Base-by-base conservation (phyloP, 345 rosid species). In the Lepidium sativum region DNA sequence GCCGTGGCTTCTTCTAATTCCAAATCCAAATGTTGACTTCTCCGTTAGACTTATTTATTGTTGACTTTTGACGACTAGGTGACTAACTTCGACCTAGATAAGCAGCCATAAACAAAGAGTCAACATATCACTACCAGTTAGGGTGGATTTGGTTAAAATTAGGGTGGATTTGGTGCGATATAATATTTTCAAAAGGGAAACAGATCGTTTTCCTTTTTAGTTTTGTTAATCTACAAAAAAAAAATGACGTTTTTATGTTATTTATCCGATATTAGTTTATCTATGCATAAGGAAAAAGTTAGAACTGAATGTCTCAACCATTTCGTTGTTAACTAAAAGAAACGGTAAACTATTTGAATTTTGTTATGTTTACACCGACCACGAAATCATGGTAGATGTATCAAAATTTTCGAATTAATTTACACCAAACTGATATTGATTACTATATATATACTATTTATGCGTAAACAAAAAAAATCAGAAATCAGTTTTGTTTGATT, bases 11-110 rank as follows among this genome's bases (percentile, higher is more conserved):
- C 6, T 25, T 25, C 29, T 25, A 4, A 25, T 25, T 25, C 29
- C 29, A 25, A 25, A 1, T 23, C 29, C 29, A 4, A 25, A 25
- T 32, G 57, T 63, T 63, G 49, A 62, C 29, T 25, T 25, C 6
- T 25, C 6, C 5, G 29, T 25, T 25, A 25, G 29, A 25, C 29
- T 25, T 25, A 25, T 25, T 25, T 25, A 25, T 25, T 32, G 57
- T 63, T 50, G 49, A 62, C 55, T n/a, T n/a, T 23, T 9, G 14
- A 25, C 10, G 45, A 48, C 3, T 62, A 48, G 60, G 70, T 53
- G 61, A 65, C 61, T 23, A 23, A 23, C 25, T 23, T n/a, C n/a
- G n/a, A n/a, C n/a, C n/a, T n/a, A n/a, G n/a, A n/a, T n/a, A n/a
- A n/a, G n/a, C n/a, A n/a, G 52, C 61, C 43, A 65, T 32, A 18